Evolutionary conservation across 192 early-diverging fungal species (phyloP), one percentile per base, ranked within the genome.

Genomic region (Ramicandelaber brevisporus): DNA sequence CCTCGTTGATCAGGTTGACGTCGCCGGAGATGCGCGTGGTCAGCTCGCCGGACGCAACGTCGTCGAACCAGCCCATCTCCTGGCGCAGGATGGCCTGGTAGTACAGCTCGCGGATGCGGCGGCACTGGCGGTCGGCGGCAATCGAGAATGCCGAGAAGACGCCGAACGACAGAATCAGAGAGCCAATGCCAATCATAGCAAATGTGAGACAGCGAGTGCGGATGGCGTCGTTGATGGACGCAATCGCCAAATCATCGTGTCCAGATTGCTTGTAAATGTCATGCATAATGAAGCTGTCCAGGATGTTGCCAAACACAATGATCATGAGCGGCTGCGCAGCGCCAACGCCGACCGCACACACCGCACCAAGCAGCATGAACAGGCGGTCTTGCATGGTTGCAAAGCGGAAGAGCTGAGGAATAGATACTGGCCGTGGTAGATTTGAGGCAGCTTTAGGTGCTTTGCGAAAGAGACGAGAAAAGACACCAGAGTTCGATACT

Each of bases 31-130:
- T 63, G 22, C 83, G 71, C 9, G 83, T 78, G 8, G 78, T 74
- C 27, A 92, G 56, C 31, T 73, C 71, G 30, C 78, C 85, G 30
- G 67, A 61, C 46, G 65, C 56, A 13, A 61, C 49, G 20, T 57
- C 52, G 41, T 93, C 87, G 44, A 85, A 86, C 68, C 74, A 93
- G 13, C 58, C 62, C 43, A 84, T 77, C 26, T 93, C 81, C 51
- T 88, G 83, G 29, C 76, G 67, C 33, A 93, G 65, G 31, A 93
- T 70, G 14, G 74, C 56, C 22, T 60, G 43, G 27, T 87, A 61
- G 48, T 83, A 93, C 21, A 52, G 38, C 44, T 72, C 53, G 35
- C 84, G 63, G 31, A 89, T 78, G 26, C 82, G 64, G 32, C 74
- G 59, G 9, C 69, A 49, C 37, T 72, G 73, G 47, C 53, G 58